These are phyloP conservation scores for Candida easanensis DNA, from an alignment of 805 yeast species.

Conservation along the genomic window DNA sequence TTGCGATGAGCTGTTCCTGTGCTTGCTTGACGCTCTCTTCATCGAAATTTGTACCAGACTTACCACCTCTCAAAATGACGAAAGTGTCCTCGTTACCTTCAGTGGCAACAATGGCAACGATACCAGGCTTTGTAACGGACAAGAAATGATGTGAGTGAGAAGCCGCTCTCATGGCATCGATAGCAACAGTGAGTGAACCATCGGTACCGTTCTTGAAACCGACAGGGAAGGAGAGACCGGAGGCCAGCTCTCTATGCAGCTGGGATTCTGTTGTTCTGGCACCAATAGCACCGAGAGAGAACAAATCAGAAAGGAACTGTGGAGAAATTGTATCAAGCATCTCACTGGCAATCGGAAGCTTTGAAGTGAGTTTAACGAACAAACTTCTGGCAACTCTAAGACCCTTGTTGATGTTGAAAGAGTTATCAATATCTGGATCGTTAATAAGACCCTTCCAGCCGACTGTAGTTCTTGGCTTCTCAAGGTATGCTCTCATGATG, in stretches of 20 bases:
- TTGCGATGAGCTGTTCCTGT: slow-evolving; percentile 54
- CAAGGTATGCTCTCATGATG: slow-evolving; percentile 96
- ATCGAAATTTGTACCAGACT: slow-evolving; percentile 89
- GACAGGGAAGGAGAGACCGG: slow-evolving; percentile 97
- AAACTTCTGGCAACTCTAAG: slow-evolving; percentile 81
- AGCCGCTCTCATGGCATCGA: slow-evolving; percentile 93
- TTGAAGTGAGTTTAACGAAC: slow-evolving; percentile 74
- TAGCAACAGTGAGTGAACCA: slow-evolving; percentile 87
- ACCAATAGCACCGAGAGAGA: slow-evolving; percentile 96
- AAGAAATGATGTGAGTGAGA: slow-evolving; percentile 90
- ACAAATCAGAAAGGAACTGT: slow-evolving; percentile 86
- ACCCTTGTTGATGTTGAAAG: slow-evolving; percentile 95
- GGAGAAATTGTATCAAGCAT: slow-evolving; percentile 98
- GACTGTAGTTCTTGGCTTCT: slow-evolving; percentile 97
- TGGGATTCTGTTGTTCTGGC: slow-evolving; percentile 99
- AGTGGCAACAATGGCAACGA: slow-evolving; percentile 94
- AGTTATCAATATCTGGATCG: slow-evolving; percentile 91
- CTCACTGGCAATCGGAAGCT: slow-evolving; percentile 93
- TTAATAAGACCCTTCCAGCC: slow-evolving; percentile 99
- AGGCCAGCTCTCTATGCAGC: slow-evolving; percentile 94
- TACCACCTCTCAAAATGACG: slow-evolving; percentile 95
- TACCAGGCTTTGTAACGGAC: slow-evolving; percentile 96
- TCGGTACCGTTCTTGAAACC: slow-evolving; percentile 99
- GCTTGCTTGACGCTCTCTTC: slow-evolving; percentile 70
- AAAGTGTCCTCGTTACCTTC: slow-evolving; percentile 94